Conservation (phyloP, 352 stramenopile genomes). For the Phytophthora pisi region DNA sequence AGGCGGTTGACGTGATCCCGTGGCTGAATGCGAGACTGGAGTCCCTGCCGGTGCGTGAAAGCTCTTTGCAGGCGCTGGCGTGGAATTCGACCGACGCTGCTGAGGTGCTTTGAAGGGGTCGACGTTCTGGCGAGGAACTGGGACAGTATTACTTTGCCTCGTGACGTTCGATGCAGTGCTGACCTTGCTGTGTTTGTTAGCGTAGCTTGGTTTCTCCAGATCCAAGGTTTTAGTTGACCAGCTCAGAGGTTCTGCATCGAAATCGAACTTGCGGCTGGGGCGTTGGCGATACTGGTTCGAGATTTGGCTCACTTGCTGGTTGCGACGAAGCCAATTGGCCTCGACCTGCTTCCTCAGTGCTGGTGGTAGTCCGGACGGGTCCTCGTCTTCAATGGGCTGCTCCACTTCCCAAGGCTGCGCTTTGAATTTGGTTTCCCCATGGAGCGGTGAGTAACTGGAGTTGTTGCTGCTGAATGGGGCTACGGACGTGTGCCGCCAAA, state of each 20-base stretch:
- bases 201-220: neutral
- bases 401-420: slow-evolving; percentile 5
- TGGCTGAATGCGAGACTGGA: slow-evolving; percentile 1
- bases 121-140: neutral
- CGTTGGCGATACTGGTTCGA: slow-evolving; percentile 1
- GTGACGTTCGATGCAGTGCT: neutral
- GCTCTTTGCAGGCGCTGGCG: slow-evolving; percentile 1
- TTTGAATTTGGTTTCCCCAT: slow-evolving; percentile 10
- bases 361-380: slow-evolving; percentile 60
- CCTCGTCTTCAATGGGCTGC: slow-evolving; percentile 23
- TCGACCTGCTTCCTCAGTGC: slow-evolving; percentile 61
- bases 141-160: neutral
- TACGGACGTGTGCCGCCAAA: slow-evolving; percentile 11
- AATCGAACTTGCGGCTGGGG: slow-evolving; percentile 12
- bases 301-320: slow-evolving; percentile 18
- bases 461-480: slow-evolving; percentile 1
- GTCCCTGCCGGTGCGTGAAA: neutral
- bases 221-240: slow-evolving; percentile 13
- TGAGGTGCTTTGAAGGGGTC: neutral
- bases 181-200: slow-evolving; percentile 1
- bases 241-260: slow-evolving; percentile 4
- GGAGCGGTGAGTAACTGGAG: slow-evolving; percentile 1
- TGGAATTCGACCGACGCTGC: slow-evolving; percentile 4
- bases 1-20: slow-evolving; percentile 6
- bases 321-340: slow-evolving; percentile 54